phyloP scores from a whole-genome alignment of 2,329 filamentous ascomycete species.

The Drechslerella dactyloides region DNA sequence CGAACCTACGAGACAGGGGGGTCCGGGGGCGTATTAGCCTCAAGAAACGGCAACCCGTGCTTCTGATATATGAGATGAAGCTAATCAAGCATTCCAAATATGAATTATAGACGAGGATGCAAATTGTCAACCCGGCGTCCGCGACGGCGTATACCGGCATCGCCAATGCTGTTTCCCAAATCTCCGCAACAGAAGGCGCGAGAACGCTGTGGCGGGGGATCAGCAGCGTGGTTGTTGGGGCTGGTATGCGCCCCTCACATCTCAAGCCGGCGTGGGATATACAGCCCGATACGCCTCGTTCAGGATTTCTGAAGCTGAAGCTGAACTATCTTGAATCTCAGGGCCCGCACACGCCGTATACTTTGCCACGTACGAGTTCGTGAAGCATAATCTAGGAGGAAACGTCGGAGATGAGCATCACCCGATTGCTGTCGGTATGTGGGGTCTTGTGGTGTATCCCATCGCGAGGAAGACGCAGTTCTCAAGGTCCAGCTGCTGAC shows the following conservation, averaged over 20 bases:
- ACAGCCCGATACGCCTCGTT: conserved; percentile 1
- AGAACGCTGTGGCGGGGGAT: conserved; percentile 94
- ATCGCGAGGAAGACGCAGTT: not conserved
- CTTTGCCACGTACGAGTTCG: conserved; percentile 96
- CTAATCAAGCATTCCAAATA: conserved; percentile 47
- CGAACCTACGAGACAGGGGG: too few species aligned
- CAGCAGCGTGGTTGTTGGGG: conserved; percentile 93
- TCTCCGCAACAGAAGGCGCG: conserved; percentile 86
- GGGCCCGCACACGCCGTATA: conserved; percentile 97
- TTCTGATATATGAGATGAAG: conserved; percentile 4
- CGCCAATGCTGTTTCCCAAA: conserved; percentile 88
- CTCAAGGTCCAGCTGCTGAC: not conserved
- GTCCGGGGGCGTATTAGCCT: too few species aligned
- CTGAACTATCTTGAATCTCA: conserved; percentile 59
- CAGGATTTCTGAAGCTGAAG: conserved; percentile 52
- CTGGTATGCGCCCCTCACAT: conserved; percentile 68
- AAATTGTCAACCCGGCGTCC: conserved; percentile 84
- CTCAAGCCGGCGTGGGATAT: conserved; percentile 9
- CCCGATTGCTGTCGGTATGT: conserved; percentile 84
- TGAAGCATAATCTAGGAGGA: conserved; percentile 94
- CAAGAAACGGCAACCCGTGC: too few species aligned
- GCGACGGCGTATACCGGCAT: conserved; percentile 86
- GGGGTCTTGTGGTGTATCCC: not conserved
- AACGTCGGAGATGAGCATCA: conserved; percentile 84
- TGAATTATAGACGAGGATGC: conserved; percentile 83